Conservation (phyloP, 305 asterid genomes). For the Stenogyne calaminthoides region DNA sequence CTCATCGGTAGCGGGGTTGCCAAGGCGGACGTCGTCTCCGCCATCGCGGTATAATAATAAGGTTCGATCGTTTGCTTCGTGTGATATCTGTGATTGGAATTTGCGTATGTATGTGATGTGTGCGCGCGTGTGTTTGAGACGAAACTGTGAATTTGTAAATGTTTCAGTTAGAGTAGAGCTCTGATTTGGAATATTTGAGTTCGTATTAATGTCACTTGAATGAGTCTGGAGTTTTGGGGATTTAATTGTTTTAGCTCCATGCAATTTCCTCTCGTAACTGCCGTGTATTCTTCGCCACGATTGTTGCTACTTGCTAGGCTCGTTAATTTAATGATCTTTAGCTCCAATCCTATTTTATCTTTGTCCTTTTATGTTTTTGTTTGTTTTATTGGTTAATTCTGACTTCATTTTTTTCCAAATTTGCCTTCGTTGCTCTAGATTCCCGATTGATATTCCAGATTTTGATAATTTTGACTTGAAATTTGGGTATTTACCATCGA, state of each 20-base stretch:
- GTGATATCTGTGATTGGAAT: background rate
- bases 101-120: background rate
- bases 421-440: constrained; percentile 13
- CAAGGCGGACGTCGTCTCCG: constrained; percentile 36
- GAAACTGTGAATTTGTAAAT: background rate
- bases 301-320: constrained; percentile 25
- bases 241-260: constrained; percentile 29
- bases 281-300: constrained; percentile 24
- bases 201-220: constrained; percentile 4
- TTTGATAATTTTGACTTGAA: constrained; percentile 20
- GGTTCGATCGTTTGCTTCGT: constrained; percentile 15
- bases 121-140: background rate
- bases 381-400: constrained; percentile 1
- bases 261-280: constrained; percentile 30
- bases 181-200: constrained; percentile 21
- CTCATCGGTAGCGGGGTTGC: constrained; percentile 30
- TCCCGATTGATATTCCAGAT: constrained; percentile 30
- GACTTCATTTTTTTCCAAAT: background rate
- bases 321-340: constrained; percentile 31
- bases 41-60: constrained; percentile 12
- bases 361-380: background rate
- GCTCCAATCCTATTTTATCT: constrained; percentile 9
- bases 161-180: constrained; percentile 24
- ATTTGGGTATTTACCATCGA: constrained; percentile 2
- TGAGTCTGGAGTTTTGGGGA: constrained; percentile 21